Percentiles rank a stretch among this genome's conserved stretches.
These are phyloP conservation scores for Pterocarpus macrocarpus DNA, from an alignment of 306 rosid genomes.

Conservation along the genomic window DNA sequence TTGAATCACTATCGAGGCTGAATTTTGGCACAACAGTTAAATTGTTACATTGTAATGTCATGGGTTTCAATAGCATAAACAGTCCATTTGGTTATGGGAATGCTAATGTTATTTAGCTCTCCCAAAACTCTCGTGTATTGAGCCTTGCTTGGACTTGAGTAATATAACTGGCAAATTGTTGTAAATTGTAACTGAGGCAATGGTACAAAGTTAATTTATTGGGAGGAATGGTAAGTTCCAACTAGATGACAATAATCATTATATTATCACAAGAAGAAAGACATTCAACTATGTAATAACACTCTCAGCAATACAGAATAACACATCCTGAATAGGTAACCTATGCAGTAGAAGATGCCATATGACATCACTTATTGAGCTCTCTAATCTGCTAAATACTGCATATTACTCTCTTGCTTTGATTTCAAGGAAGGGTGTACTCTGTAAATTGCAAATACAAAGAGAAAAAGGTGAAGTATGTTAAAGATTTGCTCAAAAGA, in stretches of 20 bases:
- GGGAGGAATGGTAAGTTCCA: not conserved
- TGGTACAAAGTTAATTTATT: not conserved
- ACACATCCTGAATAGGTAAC: constrained; percentile 22
- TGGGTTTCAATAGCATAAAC: too few species aligned
- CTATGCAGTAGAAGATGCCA: constrained; percentile 21
- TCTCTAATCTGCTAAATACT: constrained; percentile 37
- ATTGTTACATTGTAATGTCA: too few species aligned
- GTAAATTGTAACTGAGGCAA: not conserved
- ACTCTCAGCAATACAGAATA: constrained; percentile 33
- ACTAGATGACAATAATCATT: not conserved
- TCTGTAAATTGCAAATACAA: constrained; percentile 38
- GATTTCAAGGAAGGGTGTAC: constrained; percentile 57
- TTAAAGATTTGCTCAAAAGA: not conserved
- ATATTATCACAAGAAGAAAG: constrained; percentile 20
- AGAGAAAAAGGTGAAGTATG: not conserved
- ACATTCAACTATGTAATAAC: not conserved
- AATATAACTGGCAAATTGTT: too few species aligned
- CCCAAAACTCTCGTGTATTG: too few species aligned
- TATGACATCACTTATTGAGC: constrained; percentile 48
- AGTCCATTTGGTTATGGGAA: too few species aligned
- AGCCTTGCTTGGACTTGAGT: too few species aligned
- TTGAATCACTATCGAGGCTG: too few species aligned
- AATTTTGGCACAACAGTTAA: too few species aligned
- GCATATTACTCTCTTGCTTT: not conserved
- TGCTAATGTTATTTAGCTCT: too few species aligned